A percentile compares a stretch with the other conserved stretches of the same genome.
Conservation (phyloP, 352 stramenopile species). For the Ochromonadaceae sp. region DNA sequence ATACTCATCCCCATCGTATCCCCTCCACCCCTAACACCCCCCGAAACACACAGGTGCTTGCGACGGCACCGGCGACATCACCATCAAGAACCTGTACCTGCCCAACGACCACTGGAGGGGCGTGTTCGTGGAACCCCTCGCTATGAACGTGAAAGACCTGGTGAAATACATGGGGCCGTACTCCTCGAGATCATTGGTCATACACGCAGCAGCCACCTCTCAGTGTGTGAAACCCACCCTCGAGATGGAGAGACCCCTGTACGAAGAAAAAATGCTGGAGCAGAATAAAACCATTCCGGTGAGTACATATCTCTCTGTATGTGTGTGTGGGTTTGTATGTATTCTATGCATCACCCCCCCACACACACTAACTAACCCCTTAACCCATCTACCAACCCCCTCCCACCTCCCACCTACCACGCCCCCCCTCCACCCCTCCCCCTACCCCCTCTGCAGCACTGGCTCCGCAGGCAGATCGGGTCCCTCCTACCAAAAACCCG, state of each 20-base stretch:
- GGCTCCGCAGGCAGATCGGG: slow-evolving; percentile 6
- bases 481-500: not conserved
- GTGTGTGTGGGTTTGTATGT: too few species aligned
- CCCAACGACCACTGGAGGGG: slow-evolving; percentile 6
- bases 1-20: too few species aligned
- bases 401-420: not conserved
- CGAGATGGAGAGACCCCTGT: slow-evolving; percentile 2
- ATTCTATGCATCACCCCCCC: too few species aligned
- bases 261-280: too few species aligned
- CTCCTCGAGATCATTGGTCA: not conserved
- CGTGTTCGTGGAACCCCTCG: slow-evolving; percentile 4
- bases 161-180: not conserved
- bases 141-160: not conserved
- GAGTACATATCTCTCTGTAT: not conserved
- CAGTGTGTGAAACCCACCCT: not conserved
- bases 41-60: too few species aligned
- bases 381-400: not conserved
- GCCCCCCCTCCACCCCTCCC: not conserved
- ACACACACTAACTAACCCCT: too few species aligned
- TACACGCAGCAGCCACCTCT: slow-evolving; percentile 2
- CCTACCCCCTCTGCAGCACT: not conserved
- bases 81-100: slow-evolving; percentile 6
- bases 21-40: too few species aligned
- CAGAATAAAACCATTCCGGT: slow-evolving; percentile 4
- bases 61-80: slow-evolving; percentile 11